phyloP scores from a whole-genome alignment of 805 yeast species.

The Phaffomyces opuntiae region DNA sequence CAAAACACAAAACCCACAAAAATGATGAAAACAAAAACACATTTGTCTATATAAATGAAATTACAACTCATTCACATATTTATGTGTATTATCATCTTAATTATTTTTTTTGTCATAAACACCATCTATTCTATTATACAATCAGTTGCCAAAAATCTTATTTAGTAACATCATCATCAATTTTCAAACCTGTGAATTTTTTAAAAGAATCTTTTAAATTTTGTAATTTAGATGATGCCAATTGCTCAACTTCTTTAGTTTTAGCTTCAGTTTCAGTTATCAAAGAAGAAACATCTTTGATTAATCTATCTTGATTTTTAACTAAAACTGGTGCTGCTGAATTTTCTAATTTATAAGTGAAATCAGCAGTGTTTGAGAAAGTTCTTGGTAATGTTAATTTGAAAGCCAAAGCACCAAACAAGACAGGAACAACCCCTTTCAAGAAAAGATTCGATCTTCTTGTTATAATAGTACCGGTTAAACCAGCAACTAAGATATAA shows the following conservation, averaged over 20 bases:
- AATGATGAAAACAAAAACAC: too few species aligned
- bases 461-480: slow-evolving; percentile 67
- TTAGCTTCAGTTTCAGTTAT: slow-evolving; percentile 34
- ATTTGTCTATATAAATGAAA: too few species aligned
- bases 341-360: slow-evolving; percentile 56
- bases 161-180: slow-evolving; percentile 56
- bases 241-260: slow-evolving; percentile 22
- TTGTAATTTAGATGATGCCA: slow-evolving; percentile 21
- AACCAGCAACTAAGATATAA: slow-evolving; percentile 59
- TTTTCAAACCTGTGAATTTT: slow-evolving; percentile 57
- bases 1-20: background rate
- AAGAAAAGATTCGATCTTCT: slow-evolving; percentile 57
- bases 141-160: slow-evolving; percentile 20
- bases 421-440: slow-evolving; percentile 49
- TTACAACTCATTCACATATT: too few species aligned
- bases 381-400: slow-evolving; percentile 68
- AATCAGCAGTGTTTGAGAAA: slow-evolving; percentile 48
- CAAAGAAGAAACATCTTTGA: slow-evolving; percentile 37
- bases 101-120: background rate
- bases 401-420: slow-evolving; percentile 59
- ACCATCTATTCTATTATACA: background rate
- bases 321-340: slow-evolving; percentile 58
- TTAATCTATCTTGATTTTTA: slow-evolving; percentile 46
- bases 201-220: slow-evolving; percentile 27
- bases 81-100: too few species aligned